A percentile compares a stretch with the other conserved stretches of the same genome.
Evolutionary conservation across 1,284 basidiomycete species (phyloP).

Genomic region (Golubevia sp.): DNA sequence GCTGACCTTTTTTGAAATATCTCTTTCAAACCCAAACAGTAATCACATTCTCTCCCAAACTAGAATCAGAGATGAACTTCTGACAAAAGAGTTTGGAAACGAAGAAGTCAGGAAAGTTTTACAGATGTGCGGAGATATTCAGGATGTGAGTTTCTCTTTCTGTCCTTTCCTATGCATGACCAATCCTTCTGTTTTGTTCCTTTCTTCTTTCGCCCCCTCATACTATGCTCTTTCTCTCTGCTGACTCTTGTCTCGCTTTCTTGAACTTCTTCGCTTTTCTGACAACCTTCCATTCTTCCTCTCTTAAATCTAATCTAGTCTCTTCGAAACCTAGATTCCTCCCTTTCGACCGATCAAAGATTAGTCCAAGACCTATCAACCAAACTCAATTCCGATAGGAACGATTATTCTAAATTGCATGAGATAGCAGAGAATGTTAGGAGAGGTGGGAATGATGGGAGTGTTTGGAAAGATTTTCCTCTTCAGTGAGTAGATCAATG

Average conservation of each 20-base stretch:
- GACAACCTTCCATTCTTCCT: neutral
- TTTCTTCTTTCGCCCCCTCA: neutral
- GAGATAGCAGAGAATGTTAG: conserved; percentile 37
- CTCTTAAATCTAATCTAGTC: conserved; percentile 2
- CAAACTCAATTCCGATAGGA: conserved; percentile 40
- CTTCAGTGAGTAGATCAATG: too few relatives aligned
- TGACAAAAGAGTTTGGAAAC: conserved; percentile 3
- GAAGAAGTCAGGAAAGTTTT: conserved; percentile 1
- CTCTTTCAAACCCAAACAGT: neutral
- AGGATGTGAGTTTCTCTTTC: neutral
- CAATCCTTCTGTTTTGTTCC: conserved; percentile 2
- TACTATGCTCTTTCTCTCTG: neutral
- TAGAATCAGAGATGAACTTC: conserved; percentile 36
- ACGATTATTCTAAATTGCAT: conserved; percentile 38
- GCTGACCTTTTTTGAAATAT: neutral
- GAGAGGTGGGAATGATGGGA: too few relatives aligned
- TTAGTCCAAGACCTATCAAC: conserved; percentile 20
- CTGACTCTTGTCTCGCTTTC: neutral
- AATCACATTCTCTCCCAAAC: conserved; percentile 26
- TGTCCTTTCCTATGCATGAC: neutral
- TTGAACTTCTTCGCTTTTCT: neutral
- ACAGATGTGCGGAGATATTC: neutral
- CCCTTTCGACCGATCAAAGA: conserved; percentile 35
- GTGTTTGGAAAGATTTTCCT: too few relatives aligned
- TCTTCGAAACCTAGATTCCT: conserved; percentile 32